Evolutionary conservation across 108 stramenopile genomes (phyloP), one percentile per base, ranked within the genome.

Genomic region (Aureococcus anophagefferens): DNA sequence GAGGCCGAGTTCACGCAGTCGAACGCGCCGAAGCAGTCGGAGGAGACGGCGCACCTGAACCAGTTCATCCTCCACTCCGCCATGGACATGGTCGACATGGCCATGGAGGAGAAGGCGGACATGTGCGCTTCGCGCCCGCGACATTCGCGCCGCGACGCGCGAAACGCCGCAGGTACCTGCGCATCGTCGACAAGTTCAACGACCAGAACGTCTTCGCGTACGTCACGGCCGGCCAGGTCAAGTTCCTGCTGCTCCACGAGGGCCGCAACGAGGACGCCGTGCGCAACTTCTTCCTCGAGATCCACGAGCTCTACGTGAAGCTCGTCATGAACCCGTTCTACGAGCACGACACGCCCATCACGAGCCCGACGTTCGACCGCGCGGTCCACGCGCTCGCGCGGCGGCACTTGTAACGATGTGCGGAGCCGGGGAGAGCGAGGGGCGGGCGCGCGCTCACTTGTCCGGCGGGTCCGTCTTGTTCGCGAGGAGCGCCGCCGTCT

Each of bases 291-390:
- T 96, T 96, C 81, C 82, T 87, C 37, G 95, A 94, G 34, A 91
- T 96, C 11, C 91, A 94, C 67, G 93, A 93, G 46, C 81, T 92
- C 34, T 96, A 93, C 75, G 95, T 96, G 69, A 94, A 95, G 89
- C 79, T 90, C 46, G 82, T 90, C 21, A 91, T 96, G 93, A 96
- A 96, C 81, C 95, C 95, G 35, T 94, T 96, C 68, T 94, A 93
- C 78, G 82, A 83, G 46, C 90, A 90, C 72, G 95, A 96, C 65
- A 89, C 91, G 29, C 92, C 92, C 45, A 91, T 96, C 69, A 77
- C 80, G 28, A 88, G 86, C 7, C 88, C 82, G 72, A 87, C 86
- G 35, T 96, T 96, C 81, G 93, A 96, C 35, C 76, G 76, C 28
- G 75, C 91, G 66, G 92, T 94, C 14, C 79, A 88, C 35, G 84